Percentiles rank a stretch among this genome's conserved stretches.
Evolutionary conservation across 2,329 filamentous ascomycete genomes (phyloP).

Genomic region (Neonectria punicea): DNA sequence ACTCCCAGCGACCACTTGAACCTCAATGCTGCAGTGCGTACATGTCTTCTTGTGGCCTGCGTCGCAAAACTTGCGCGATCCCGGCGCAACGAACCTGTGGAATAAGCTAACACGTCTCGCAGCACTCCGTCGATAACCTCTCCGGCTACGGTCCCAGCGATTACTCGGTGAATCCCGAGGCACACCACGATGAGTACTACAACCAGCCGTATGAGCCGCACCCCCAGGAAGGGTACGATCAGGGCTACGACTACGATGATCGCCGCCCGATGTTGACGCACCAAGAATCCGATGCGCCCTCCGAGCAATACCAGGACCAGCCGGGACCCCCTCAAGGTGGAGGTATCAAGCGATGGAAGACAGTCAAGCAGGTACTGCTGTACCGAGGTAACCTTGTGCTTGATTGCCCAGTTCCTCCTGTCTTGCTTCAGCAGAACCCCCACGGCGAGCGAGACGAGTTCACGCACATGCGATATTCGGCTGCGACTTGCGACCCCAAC

Average conservation of each 20-base stretch:
- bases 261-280: slow-evolving; percentile 79
- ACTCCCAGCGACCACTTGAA: slow-evolving; percentile 81
- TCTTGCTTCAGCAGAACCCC: slow-evolving; percentile 85
- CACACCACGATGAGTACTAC: slow-evolving; percentile 89
- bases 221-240: slow-evolving; percentile 68
- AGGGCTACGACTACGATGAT: slow-evolving; percentile 77
- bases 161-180: slow-evolving; percentile 82
- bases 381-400: slow-evolving; percentile 97
- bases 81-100: not conserved
- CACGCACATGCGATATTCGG: slow-evolving; percentile 92
- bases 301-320: slow-evolving; percentile 59
- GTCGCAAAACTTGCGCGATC: not conserved
- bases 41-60: not conserved
- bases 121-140: slow-evolving; percentile 66
- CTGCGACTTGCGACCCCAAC: slow-evolving; percentile 91
- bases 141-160: slow-evolving; percentile 65
- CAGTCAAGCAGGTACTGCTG: slow-evolving; percentile 96
- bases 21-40: slow-evolving; percentile 84
- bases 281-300: slow-evolving; percentile 59
- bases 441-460: slow-evolving; percentile 94
- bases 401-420: slow-evolving; percentile 93
- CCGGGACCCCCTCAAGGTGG: slow-evolving; percentile 52
- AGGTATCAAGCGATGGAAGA: slow-evolving; percentile 90
- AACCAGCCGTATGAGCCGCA: slow-evolving; percentile 83
- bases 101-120: slow-evolving; percentile 18